Evolutionary conservation across 495 filamentous ascomycete genomes (phyloP).

Genomic region (Clohesyomyces aquaticus): DNA sequence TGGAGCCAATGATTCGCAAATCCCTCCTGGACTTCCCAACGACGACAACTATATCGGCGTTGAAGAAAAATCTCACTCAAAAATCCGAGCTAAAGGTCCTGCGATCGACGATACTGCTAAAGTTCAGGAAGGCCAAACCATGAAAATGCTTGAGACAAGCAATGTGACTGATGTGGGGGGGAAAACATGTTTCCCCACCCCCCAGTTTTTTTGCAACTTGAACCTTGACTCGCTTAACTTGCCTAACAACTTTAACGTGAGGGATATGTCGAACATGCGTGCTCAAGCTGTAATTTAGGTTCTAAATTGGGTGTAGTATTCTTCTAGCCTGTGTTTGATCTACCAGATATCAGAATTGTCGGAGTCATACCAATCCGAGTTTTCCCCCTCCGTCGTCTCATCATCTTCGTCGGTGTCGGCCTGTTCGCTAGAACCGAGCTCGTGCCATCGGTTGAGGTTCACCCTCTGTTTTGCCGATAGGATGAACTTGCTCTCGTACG

Average conservation of each 20-base stretch:
- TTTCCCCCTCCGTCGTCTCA: conserved; percentile 14
- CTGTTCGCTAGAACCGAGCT: conserved; percentile 14
- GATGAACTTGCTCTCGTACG: conserved; percentile 13
- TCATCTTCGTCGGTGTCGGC: conserved; percentile 9
- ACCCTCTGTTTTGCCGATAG: conserved; percentile 12
- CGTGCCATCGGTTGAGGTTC: conserved; percentile 12
- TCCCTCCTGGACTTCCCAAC: too few relatives aligned
- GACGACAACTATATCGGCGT: too few relatives aligned
- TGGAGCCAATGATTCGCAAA: too few relatives aligned
- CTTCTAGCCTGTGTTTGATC: conserved; percentile 16
- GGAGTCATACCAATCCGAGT: conserved; percentile 18
- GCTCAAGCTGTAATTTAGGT: conserved; percentile 8
- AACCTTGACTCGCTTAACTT: too few relatives aligned
- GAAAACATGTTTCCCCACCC: too few relatives aligned
- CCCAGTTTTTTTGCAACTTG: too few relatives aligned
- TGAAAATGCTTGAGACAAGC: too few relatives aligned
- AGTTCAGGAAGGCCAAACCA: too few relatives aligned
- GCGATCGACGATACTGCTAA: too few relatives aligned
- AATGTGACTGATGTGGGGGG: too few relatives aligned
- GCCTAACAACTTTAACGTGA: conserved; percentile 1
- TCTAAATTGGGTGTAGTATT: not conserved
- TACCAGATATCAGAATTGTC: conserved; percentile 15
- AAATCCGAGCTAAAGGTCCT: too few relatives aligned
- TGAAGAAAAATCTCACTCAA: too few relatives aligned
- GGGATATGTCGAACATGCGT: conserved; percentile 4